Percentiles rank a stretch among this genome's conserved stretches.
phyloP scores from a whole-genome alignment of 208 protist species.

The Phytomonas francai region DNA sequence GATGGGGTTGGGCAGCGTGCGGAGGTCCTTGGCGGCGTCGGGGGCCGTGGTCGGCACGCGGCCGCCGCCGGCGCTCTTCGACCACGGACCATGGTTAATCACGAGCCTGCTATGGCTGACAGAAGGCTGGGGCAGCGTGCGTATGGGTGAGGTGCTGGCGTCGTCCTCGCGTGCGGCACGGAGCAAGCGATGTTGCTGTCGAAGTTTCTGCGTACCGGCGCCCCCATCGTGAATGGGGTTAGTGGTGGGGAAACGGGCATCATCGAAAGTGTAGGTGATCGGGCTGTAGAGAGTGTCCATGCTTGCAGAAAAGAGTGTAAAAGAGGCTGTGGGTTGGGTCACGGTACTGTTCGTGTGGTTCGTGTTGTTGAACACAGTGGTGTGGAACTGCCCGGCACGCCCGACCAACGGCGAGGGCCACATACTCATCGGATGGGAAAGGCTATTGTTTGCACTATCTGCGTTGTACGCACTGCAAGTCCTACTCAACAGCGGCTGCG shows the following conservation, averaged over 20 bases:
- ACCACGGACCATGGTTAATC: not conserved
- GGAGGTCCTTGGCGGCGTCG: conserved; percentile 1
- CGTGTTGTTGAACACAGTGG: not conserved
- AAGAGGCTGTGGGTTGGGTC: conserved; percentile 34
- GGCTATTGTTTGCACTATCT: not conserved
- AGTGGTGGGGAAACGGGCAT: conserved; percentile 18
- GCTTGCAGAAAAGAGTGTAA: conserved; percentile 69
- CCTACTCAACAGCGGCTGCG: conserved; percentile 15
- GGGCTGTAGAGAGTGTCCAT: conserved; percentile 80
- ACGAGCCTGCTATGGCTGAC: not conserved
- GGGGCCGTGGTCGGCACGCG: conserved; percentile 3
- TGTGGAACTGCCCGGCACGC: not conserved
- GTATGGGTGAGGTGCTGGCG: too few relatives aligned
- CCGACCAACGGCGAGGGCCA: conserved; percentile 1
- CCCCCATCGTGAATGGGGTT: conserved; percentile 9
- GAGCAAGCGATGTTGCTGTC: conserved; percentile 12
- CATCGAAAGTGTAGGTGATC: conserved; percentile 81
- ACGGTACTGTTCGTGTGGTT: not conserved
- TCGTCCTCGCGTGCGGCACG: conserved; percentile 12
- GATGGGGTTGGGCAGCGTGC: too few relatives aligned
- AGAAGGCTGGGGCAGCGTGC: too few relatives aligned
- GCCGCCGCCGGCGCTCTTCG: not conserved
- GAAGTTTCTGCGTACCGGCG: not conserved
- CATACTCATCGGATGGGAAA: not conserved
- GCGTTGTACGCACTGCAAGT: conserved; percentile 12